phyloP scores from a whole-genome alignment of 768 basidiomycete species.

The Coprinopsis strossmayeri region DNA sequence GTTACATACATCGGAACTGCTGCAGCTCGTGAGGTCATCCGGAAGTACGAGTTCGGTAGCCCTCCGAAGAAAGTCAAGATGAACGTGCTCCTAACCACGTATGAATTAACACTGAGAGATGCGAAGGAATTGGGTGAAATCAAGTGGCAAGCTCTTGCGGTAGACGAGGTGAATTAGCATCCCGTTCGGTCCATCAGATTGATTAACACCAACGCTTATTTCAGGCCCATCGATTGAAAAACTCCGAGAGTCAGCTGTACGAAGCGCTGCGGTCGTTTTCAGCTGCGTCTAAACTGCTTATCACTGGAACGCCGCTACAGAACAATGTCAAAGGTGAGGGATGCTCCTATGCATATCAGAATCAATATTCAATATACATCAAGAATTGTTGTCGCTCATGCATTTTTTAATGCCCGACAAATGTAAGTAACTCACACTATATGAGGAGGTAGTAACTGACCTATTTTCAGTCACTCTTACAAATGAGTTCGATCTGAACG shows the following conservation, averaged over 20 bases:
- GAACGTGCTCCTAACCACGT: constrained; percentile 96
- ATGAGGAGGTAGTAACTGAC: constrained; percentile 3
- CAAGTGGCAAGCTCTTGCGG: constrained; percentile 95
- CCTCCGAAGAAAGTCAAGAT: constrained; percentile 90
- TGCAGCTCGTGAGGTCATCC: constrained; percentile 82
- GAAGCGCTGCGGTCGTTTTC: constrained; percentile 88
- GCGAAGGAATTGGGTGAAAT: constrained; percentile 83
- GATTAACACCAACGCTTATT: constrained; percentile 7
- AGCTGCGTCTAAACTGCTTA: constrained; percentile 88
- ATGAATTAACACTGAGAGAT: constrained; percentile 92
- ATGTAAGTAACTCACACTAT: constrained; percentile 46
- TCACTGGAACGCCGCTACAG: constrained; percentile 96
- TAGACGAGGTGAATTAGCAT: constrained; percentile 72
- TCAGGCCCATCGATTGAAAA: constrained; percentile 95
- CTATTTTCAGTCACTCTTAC: constrained; percentile 67
- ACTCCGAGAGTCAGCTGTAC: constrained; percentile 95
- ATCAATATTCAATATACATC: constrained; percentile 1
- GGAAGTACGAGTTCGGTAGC: constrained; percentile 85
- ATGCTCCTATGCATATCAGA: constrained; percentile 6
- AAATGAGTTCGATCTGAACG: constrained; percentile 92
- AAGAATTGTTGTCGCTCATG: constrained; percentile 95
- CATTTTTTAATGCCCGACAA: constrained; percentile 99
- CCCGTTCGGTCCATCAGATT: constrained; percentile 3
- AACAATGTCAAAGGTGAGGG: constrained; percentile 94
- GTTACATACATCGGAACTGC: constrained; percentile 95